Evolutionary conservation across 73 alveolate species (phyloP).

Genomic region (Symbiodinium natans): DNA sequence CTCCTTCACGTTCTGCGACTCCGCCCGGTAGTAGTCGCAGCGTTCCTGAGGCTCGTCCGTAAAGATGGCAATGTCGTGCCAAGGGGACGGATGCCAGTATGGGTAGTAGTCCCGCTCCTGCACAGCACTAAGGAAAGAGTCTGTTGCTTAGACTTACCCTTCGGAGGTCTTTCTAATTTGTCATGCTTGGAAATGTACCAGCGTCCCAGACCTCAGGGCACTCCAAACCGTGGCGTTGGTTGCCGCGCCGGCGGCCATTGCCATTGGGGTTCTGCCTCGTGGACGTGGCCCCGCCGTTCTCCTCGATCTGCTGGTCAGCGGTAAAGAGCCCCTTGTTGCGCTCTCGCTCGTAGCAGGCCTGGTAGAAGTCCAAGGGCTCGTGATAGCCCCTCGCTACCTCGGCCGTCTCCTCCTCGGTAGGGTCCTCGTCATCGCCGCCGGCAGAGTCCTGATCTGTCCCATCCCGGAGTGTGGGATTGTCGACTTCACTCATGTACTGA

Average conservation of each 20-base stretch:
- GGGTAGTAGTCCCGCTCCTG: constrained; percentile 83
- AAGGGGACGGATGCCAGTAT: constrained; percentile 78
- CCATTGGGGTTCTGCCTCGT: constrained; percentile 90
- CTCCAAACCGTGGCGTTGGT: constrained; percentile 73
- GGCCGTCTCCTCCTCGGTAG: constrained; percentile 82
- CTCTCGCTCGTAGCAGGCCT: constrained; percentile 73
- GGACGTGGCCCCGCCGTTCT: constrained; percentile 84
- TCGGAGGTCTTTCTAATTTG: too few relatives aligned
- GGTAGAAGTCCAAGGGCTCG: constrained; percentile 59
- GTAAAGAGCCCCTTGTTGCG: constrained; percentile 87
- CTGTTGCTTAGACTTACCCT: too few relatives aligned
- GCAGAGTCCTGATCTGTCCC: constrained; percentile 58
- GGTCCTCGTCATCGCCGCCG: constrained; percentile 74
- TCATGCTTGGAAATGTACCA: too few relatives aligned
- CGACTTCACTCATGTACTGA: constrained; percentile 51
- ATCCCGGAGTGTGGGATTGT: constrained; percentile 64
- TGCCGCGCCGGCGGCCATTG: constrained; percentile 86
- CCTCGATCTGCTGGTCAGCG: constrained; percentile 72
- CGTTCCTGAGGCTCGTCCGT: constrained; percentile 66
- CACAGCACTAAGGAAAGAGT: neutral
- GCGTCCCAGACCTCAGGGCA: constrained; percentile 51
- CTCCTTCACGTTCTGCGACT: constrained; percentile 56
- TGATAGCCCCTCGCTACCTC: constrained; percentile 57
- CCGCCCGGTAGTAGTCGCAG: constrained; percentile 51
- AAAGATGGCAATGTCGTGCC: constrained; percentile 76